Conservation (phyloP, 2,329 filamentous ascomycete genomes). For the Hymenoscyphus albidus region DNA sequence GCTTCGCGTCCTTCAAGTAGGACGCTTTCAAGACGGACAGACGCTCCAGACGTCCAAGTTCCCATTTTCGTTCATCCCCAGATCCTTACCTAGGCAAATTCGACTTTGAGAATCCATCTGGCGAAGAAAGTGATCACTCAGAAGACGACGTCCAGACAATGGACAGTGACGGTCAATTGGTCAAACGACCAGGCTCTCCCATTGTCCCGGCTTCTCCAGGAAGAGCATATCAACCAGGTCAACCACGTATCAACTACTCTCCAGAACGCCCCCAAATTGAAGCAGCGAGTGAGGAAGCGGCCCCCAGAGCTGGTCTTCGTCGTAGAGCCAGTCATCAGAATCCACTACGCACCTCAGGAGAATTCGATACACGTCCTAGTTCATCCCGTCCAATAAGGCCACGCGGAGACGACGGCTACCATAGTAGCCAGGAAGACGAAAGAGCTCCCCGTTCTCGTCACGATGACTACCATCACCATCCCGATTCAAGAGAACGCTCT, state of each 20-base stretch:
- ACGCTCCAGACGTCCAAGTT: conserved; percentile 18
- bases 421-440: conserved; percentile 19
- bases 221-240: conserved; percentile 17
- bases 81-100: conserved; percentile 13
- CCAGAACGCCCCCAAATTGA: conserved; percentile 25
- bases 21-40: conserved; percentile 17
- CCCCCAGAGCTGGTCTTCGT: conserved; percentile 20
- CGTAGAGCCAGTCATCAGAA: conserved; percentile 21
- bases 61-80: conserved; percentile 16
- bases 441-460: background rate
- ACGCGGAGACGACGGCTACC: conserved; percentile 21
- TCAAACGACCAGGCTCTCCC: conserved; percentile 20
- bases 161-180: conserved; percentile 21
- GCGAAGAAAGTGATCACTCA: conserved; percentile 24
- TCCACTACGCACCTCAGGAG: conserved; percentile 20
- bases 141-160: conserved; percentile 22
- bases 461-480: conserved; percentile 20
- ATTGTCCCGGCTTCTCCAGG: conserved; percentile 14
- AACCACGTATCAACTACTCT: conserved; percentile 15
- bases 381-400: conserved; percentile 19
- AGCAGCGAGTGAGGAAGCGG: conserved; percentile 11
- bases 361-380: conserved; percentile 20
- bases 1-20: conserved; percentile 7
- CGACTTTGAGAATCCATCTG: conserved; percentile 18
- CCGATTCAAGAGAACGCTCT: conserved; percentile 26